Evolutionary conservation across 2,329 filamentous ascomycete genomes (phyloP).

Genomic region (Stromatinia cepivora): DNA sequence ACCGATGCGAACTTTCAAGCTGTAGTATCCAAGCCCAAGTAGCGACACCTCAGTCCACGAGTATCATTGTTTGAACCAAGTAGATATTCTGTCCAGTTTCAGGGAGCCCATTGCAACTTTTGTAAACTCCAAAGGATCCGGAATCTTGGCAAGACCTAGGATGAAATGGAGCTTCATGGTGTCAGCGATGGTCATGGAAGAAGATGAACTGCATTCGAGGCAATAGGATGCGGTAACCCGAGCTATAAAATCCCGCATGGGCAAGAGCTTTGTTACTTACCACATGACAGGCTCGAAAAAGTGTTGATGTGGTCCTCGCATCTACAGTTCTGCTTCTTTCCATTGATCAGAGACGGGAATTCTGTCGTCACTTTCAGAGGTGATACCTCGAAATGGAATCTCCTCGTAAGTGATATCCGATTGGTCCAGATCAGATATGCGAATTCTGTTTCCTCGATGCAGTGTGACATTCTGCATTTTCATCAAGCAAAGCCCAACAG

Average conservation of each 20-base stretch:
- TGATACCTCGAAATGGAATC: neutral
- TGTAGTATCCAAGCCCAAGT: neutral
- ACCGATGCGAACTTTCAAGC: neutral
- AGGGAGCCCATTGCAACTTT: neutral
- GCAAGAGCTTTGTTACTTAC: neutral
- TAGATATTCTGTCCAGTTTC: neutral
- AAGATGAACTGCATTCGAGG: neutral
- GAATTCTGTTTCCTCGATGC: neutral
- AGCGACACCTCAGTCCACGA: neutral
- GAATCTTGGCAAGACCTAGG: neutral
- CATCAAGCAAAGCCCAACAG: neutral
- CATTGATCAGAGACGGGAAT: neutral
- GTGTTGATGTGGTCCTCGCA: neutral
- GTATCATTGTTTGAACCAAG: neutral
- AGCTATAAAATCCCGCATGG: neutral
- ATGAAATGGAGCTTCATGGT: neutral
- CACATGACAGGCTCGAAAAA: neutral
- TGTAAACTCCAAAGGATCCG: neutral
- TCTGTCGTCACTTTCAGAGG: neutral
- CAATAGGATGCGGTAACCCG: neutral
- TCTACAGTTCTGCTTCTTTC: neutral
- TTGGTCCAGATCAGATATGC: neutral
- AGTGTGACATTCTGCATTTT: neutral
- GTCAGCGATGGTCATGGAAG: neutral
- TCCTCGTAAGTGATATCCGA: neutral